phyloP scores from a whole-genome alignment of 1,284 basidiomycete species.

The Sporisorium graminicola region DNA sequence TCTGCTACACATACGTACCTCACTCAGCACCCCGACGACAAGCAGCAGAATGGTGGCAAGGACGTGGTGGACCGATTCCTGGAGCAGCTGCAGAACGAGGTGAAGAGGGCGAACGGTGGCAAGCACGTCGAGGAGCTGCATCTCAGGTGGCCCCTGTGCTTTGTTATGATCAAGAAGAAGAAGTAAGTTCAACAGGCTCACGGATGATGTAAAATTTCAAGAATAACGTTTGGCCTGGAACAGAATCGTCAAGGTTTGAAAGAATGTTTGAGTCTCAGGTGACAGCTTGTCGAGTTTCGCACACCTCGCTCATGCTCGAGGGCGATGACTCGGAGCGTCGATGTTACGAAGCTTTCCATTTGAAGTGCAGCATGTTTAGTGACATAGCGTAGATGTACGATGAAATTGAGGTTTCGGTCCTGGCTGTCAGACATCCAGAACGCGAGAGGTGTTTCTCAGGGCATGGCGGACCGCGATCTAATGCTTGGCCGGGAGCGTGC shows the following conservation, averaged over 20 bases:
- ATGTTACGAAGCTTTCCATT: background rate
- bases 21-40: constrained; percentile 77
- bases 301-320: too few relatives aligned
- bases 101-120: constrained; percentile 24
- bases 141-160: constrained; percentile 50
- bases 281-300: background rate
- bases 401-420: background rate
- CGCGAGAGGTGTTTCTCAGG: too few relatives aligned
- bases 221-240: background rate
- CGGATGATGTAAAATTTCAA: too few relatives aligned
- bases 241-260: background rate
- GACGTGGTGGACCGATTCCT: constrained; percentile 51
- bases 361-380: background rate
- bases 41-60: constrained; percentile 40
- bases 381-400: background rate
- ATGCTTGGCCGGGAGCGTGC: constrained; percentile 15
- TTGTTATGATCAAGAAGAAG: constrained; percentile 50
- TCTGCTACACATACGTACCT: constrained; percentile 81
- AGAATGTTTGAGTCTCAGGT: too few relatives aligned
- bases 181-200: too few relatives aligned
- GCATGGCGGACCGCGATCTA: too few relatives aligned
- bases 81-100: constrained; percentile 7
- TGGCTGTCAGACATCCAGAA: too few relatives aligned
- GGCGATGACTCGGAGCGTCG: too few relatives aligned
- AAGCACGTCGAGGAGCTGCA: constrained; percentile 30